A percentile compares a stretch with the other conserved stretches of the same genome.
phyloP scores from a whole-genome alignment of 495 filamentous ascomycete species.

The Penicillium odoratum region DNA sequence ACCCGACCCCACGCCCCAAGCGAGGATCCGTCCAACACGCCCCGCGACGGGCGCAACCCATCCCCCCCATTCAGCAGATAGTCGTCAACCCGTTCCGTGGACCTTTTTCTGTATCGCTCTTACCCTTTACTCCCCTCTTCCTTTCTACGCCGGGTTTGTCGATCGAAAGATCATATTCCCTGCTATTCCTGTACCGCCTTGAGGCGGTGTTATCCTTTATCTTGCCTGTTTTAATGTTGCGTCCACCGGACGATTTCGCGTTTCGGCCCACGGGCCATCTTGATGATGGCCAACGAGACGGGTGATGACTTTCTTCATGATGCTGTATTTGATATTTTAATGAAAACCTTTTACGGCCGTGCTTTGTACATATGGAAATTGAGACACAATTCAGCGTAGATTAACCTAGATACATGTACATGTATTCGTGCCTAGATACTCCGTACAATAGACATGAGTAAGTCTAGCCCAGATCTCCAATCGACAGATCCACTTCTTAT shows the following conservation, averaged over 20 bases:
- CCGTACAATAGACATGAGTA: too few relatives aligned
- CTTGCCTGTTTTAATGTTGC: slow-evolving; percentile 15
- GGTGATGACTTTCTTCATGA: slow-evolving; percentile 29
- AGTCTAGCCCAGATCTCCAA: neutral
- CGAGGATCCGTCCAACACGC: slow-evolving; percentile 27
- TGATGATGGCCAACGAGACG: slow-evolving; percentile 23
- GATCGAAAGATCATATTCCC: slow-evolving; percentile 1
- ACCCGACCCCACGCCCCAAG: slow-evolving; percentile 21
- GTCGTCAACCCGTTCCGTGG: neutral
- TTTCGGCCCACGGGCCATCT: slow-evolving; percentile 14
- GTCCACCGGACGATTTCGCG: slow-evolving; percentile 2
- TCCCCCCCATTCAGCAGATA: neutral
- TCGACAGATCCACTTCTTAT: neutral
- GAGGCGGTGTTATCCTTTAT: neutral
- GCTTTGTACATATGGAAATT: slow-evolving; percentile 19
- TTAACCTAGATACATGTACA: too few relatives aligned
- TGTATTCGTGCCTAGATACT: too few relatives aligned
- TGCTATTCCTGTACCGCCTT: slow-evolving; percentile 2
- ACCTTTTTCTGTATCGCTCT: slow-evolving; percentile 5
- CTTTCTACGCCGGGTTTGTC: slow-evolving; percentile 1
- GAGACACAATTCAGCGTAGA: slow-evolving; percentile 9
- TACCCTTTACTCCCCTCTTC: slow-evolving; percentile 10
- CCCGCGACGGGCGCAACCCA: slow-evolving; percentile 26
- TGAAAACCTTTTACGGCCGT: slow-evolving; percentile 21
- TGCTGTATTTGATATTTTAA: slow-evolving; percentile 25